Conservation (phyloP, 1,284 basidiomycete genomes). For the Dichomitus squalens region DNA sequence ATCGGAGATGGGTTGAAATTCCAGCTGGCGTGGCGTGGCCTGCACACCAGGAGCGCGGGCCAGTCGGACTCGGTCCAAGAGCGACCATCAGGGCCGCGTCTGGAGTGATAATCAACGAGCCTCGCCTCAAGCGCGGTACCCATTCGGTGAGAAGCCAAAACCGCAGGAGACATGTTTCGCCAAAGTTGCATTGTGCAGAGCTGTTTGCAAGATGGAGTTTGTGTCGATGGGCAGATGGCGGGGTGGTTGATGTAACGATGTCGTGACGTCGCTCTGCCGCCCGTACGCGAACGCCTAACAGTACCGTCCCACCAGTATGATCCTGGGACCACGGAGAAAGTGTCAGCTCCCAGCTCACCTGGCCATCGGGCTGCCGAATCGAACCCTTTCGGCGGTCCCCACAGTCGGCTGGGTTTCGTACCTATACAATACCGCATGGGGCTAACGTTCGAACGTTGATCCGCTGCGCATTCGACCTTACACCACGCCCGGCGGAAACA, state of each 20-base stretch:
- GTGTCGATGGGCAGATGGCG: slow-evolving; percentile 5
- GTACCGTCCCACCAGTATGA: neutral
- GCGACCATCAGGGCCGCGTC: slow-evolving; percentile 9
- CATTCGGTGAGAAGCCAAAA: neutral
- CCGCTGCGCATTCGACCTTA: neutral
- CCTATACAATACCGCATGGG: slow-evolving; percentile 1
- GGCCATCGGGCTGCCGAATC: slow-evolving; percentile 8
- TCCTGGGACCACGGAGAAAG: slow-evolving; percentile 1
- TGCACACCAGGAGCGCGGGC: slow-evolving; percentile 9
- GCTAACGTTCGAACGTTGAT: neutral
- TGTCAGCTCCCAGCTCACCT: slow-evolving; percentile 2
- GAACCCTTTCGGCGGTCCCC: slow-evolving; percentile 14
- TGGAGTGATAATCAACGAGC: slow-evolving; percentile 19
- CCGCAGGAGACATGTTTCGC: slow-evolving; percentile 6
- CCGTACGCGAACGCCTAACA: neutral
- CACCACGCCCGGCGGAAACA: too few relatives aligned
- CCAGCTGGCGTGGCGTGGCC: slow-evolving; percentile 5
- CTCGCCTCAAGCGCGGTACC: slow-evolving; percentile 6
- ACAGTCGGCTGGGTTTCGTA: slow-evolving; percentile 1
- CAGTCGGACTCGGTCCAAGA: neutral
- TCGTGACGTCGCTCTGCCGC: neutral
- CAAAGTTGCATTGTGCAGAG: neutral
- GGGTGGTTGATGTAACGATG: neutral
- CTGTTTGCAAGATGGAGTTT: slow-evolving; percentile 4
- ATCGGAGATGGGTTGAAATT: slow-evolving; percentile 16